These are phyloP conservation scores for Rhizopogon vinicolor DNA, from an alignment of 768 basidiomycete species.

Conservation along the genomic window DNA sequence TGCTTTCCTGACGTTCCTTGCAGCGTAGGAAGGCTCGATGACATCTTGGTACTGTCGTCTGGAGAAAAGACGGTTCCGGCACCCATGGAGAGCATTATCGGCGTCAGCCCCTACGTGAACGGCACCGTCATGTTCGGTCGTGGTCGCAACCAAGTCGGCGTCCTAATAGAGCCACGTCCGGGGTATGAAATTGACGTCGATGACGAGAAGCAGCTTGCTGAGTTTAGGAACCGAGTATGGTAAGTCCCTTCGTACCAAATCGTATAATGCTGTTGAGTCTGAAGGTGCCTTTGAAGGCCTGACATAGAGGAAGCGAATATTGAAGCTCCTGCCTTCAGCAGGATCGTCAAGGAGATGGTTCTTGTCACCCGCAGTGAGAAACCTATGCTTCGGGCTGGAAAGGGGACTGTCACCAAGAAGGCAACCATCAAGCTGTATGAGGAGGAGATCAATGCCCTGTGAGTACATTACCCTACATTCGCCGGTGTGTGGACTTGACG, in stretches of 20 bases:
- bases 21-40: conserved; percentile 36
- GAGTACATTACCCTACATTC: conserved; percentile 5
- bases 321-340: conserved; percentile 34
- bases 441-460: conserved; percentile 44
- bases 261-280: background rate
- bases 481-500: background rate
- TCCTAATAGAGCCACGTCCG: conserved; percentile 28
- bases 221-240: conserved; percentile 36
- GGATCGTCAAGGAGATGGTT: conserved; percentile 52
- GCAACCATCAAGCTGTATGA: conserved; percentile 35
- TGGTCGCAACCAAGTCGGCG: conserved; percentile 21
- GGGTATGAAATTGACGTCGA: conserved; percentile 29
- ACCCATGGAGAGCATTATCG: conserved; percentile 28
- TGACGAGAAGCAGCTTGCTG: conserved; percentile 21
- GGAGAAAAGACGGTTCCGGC: conserved; percentile 30
- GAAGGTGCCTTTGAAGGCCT: conserved; percentile 19
- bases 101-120: conserved; percentile 15
- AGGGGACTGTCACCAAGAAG: conserved; percentile 42
- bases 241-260: conserved; percentile 12
- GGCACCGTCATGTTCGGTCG: conserved; percentile 38
- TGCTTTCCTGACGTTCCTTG: background rate
- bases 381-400: conserved; percentile 39
- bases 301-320: conserved; percentile 39
- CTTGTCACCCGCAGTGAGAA: conserved; percentile 36
- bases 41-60: conserved; percentile 25